phyloP scores from a whole-genome alignment of 768 basidiomycete species.

The Phylloporus sp. region DNA sequence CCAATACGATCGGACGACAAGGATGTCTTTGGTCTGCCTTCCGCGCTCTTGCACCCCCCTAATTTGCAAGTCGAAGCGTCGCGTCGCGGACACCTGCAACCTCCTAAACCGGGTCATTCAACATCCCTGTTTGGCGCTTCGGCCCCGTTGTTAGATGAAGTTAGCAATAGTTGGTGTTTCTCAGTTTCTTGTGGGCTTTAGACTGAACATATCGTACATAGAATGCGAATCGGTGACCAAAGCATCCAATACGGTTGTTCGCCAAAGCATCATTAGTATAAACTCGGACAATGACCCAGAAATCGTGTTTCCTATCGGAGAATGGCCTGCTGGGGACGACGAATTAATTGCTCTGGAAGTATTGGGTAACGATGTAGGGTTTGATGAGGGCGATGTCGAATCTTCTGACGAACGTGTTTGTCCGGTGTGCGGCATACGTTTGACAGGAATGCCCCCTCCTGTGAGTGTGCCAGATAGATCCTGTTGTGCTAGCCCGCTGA shows the following conservation, averaged over 20 bases:
- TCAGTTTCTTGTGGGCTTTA: background rate
- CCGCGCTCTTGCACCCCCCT: slow-evolving; percentile 17
- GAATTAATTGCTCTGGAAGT: slow-evolving; percentile 41
- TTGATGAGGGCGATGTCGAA: slow-evolving; percentile 23
- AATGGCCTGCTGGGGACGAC: slow-evolving; percentile 75
- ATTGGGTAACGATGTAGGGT: slow-evolving; percentile 18
- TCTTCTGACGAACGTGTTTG: slow-evolving; percentile 12
- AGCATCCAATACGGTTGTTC: background rate
- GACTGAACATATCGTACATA: slow-evolving; percentile 1
- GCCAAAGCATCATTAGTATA: background rate
- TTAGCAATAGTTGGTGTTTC: slow-evolving; percentile 11
- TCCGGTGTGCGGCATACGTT: slow-evolving; percentile 22
- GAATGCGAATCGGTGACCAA: background rate
- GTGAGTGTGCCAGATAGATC: slow-evolving; percentile 27
- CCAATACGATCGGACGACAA: background rate
- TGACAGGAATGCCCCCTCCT: slow-evolving; percentile 4
- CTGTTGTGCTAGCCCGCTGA: background rate
- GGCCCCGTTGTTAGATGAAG: slow-evolving; percentile 11
- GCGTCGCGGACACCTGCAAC: background rate
- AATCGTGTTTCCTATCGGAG: slow-evolving; percentile 34
- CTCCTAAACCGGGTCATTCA: background rate
- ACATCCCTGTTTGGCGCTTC: slow-evolving; percentile 18
- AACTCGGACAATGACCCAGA: background rate
- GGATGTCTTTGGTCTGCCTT: slow-evolving; percentile 23
- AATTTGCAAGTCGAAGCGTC: background rate